phyloP scores from a whole-genome alignment of 176 grass and related monocot species.

The Alopecurus myosuroides region DNA sequence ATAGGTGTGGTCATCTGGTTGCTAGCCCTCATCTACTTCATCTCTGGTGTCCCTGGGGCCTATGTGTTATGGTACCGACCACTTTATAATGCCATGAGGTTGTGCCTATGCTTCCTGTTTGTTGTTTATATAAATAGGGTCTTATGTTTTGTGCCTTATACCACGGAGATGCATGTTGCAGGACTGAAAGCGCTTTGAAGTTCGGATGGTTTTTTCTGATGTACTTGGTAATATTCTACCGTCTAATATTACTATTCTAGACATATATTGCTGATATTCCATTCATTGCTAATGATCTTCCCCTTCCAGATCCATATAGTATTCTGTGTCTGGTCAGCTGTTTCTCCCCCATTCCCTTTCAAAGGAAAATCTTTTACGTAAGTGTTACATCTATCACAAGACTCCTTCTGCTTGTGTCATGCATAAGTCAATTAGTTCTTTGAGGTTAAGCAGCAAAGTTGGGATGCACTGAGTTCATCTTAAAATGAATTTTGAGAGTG shows the following conservation, averaged over 20 bases:
- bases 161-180: conserved; percentile 34
- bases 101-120: conserved; percentile 1
- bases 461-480: background rate
- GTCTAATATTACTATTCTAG: background rate
- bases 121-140: background rate
- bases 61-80: conserved; percentile 94
- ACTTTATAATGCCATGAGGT: conserved; percentile 97
- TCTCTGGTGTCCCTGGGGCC: conserved; percentile 85
- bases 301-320: conserved; percentile 77
- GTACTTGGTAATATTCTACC: conserved; percentile 59
- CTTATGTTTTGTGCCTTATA: conserved; percentile 9
- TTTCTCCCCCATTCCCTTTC: conserved; percentile 93
- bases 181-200: conserved; percentile 92
- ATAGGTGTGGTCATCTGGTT: conserved; percentile 94
- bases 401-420: background rate
- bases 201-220: conserved; percentile 96
- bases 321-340: conserved; percentile 86
- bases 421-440: background rate
- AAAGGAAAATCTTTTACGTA: conserved; percentile 99
- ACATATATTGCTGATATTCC: background rate
- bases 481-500: background rate
- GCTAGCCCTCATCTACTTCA: conserved; percentile 92
- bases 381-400: conserved; percentile 35
- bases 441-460: conserved; percentile 6
- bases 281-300: conserved; percentile 13